These are phyloP conservation scores for Dactylorhiza incarnata DNA, from an alignment of 106 monocot genomes.

Conservation along the genomic window DNA sequence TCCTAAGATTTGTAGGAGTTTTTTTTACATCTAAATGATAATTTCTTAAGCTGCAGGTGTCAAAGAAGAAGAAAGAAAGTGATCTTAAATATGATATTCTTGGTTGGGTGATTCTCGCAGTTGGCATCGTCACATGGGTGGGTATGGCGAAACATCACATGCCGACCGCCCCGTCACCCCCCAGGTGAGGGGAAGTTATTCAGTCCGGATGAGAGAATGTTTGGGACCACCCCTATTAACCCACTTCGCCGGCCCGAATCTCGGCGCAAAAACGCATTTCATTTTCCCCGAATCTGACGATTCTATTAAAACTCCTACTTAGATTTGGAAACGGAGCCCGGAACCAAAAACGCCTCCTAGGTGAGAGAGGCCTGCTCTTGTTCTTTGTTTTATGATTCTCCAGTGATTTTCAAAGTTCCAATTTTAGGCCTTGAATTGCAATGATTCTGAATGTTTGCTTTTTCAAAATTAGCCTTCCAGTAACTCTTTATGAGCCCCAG, in stretches of 20 bases:
- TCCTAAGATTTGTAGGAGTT: neutral
- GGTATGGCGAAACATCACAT: conserved; percentile 27
- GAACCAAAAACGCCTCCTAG: too few relatives aligned
- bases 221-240: too few relatives aligned
- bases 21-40: neutral
- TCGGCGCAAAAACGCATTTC: too few relatives aligned
- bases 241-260: too few relatives aligned
- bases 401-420: neutral
- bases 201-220: too few relatives aligned
- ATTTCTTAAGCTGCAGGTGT: conserved; percentile 4
- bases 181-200: too few relatives aligned
- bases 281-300: too few relatives aligned
- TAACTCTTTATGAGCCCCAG: neutral
- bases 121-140: conserved; percentile 24
- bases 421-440: neutral
- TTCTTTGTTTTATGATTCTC: neutral
- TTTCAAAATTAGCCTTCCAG: neutral
- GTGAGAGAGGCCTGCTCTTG: neutral
- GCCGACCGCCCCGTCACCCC: neutral
- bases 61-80: conserved; percentile 21
- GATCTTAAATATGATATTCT: conserved; percentile 37
- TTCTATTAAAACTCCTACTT: too few relatives aligned
- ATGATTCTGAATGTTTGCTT: neutral
- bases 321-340: too few relatives aligned
- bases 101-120: conserved; percentile 34